phyloP scores from a whole-genome alignment of 768 basidiomycete species.

The Leccinum aurantiacum region DNA sequence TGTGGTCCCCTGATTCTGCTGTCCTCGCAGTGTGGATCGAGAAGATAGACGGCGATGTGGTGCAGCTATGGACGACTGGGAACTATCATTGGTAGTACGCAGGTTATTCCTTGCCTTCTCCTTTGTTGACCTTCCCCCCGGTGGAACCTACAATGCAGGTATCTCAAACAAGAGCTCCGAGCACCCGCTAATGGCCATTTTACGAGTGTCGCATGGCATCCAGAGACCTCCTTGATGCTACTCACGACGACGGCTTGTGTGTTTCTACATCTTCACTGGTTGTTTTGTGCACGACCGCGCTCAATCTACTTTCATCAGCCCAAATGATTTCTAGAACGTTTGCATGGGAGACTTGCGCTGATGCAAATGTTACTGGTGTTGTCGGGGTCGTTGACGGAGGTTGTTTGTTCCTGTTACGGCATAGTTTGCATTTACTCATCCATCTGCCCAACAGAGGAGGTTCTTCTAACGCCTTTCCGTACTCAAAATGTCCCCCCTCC shows the following conservation, averaged over 20 bases:
- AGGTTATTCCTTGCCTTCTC: neutral
- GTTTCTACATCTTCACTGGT: constrained; percentile 21
- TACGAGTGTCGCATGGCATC: constrained; percentile 82
- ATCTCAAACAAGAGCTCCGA: constrained; percentile 86
- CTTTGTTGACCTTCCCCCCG: constrained; percentile 4
- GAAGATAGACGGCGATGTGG: constrained; percentile 64
- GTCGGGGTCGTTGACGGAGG: constrained; percentile 91
- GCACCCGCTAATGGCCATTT: constrained; percentile 57
- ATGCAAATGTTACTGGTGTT: constrained; percentile 78
- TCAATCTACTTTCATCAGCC: constrained; percentile 34
- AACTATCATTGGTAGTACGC: constrained; percentile 86
- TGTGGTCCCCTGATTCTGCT: too few species aligned
- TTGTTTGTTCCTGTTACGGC: constrained; percentile 36
- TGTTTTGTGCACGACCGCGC: neutral
- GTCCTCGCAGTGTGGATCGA: constrained; percentile 86
- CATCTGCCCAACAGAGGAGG: constrained; percentile 46
- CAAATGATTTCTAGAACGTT: constrained; percentile 61
- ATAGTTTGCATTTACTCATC: constrained; percentile 2
- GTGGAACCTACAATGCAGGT: constrained; percentile 47
- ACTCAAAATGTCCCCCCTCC: constrained; percentile 98
- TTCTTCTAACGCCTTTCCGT: constrained; percentile 90
- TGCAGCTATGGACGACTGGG: constrained; percentile 92
- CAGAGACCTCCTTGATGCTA: constrained; percentile 68
- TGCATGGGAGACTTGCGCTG: constrained; percentile 76
- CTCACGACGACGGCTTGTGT: constrained; percentile 67